Conservation (phyloP, 768 basidiomycete species). For the Hebeloma cylindrosporum region DNA sequence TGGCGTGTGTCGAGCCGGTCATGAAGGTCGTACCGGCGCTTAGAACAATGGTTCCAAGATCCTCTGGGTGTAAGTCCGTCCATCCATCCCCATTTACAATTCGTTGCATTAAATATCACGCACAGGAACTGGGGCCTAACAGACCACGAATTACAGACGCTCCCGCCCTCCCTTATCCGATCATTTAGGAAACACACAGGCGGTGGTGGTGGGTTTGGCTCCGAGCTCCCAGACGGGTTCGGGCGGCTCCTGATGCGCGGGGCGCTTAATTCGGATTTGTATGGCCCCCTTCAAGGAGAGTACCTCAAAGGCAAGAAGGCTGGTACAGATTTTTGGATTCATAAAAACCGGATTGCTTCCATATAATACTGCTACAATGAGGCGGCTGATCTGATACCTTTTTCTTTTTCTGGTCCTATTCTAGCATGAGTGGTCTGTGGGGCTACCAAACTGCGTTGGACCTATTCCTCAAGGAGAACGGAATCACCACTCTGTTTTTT, state of each 20-base stretch:
- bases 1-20: constrained; percentile 58
- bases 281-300: constrained; percentile 59
- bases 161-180: constrained; percentile 60
- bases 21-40: constrained; percentile 47
- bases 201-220: constrained; percentile 53
- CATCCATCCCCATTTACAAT: not conserved
- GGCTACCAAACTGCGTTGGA: constrained; percentile 63
- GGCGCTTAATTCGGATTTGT: constrained; percentile 56
- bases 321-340: constrained; percentile 70
- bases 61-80: constrained; percentile 57
- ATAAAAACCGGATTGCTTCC: constrained; percentile 58
- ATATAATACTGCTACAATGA: too few relatives aligned
- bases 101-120: constrained; percentile 1
- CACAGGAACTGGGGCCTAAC: constrained; percentile 73
- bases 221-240: constrained; percentile 50
- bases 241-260: constrained; percentile 61
- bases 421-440: constrained; percentile 67
- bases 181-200: constrained; percentile 52
- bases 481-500: constrained; percentile 60
- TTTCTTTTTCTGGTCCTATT: not conserved
- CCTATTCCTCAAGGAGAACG: constrained; percentile 60
- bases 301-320: constrained; percentile 50
- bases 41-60: constrained; percentile 53
- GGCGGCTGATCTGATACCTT: not conserved
- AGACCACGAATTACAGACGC: constrained; percentile 56